Percentiles rank a stretch among this genome's conserved stretches.
phyloP scores from a whole-genome alignment of 257 asterid genomes.

The Buddleja alternifolia region DNA sequence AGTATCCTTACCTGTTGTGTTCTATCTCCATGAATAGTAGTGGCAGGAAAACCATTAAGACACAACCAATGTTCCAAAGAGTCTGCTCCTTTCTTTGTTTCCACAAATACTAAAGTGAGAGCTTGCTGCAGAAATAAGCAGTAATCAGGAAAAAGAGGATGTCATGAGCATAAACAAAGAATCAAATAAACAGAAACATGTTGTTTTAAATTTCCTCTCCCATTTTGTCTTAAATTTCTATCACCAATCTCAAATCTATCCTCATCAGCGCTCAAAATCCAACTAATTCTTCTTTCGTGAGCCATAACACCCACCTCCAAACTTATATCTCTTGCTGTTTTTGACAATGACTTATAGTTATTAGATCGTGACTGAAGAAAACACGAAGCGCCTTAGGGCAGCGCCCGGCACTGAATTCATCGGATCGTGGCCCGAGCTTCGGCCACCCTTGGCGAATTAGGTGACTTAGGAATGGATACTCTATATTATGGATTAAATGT shows the following conservation, averaged over 20 bases:
- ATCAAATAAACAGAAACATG: not conserved
- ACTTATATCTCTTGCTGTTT: too few relatives aligned
- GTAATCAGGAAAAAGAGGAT: conserved; percentile 16
- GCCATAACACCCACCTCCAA: too few relatives aligned
- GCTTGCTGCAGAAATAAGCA: conserved; percentile 59
- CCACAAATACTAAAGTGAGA: conserved; percentile 82
- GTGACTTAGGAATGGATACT: not conserved
- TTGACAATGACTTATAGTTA: too few relatives aligned
- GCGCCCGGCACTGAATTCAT: too few relatives aligned
- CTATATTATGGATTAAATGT: not conserved
- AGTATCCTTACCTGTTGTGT: conserved; percentile 70
- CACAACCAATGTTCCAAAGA: conserved; percentile 77
- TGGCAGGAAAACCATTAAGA: conserved; percentile 75
- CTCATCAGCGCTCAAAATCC: too few relatives aligned
- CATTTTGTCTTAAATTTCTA: too few relatives aligned
- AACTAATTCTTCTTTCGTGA: too few relatives aligned
- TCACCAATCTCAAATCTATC: too few relatives aligned
- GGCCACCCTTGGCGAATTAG: too few relatives aligned
- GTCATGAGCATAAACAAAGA: conserved; percentile 4
- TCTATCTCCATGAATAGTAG: conserved; percentile 90
- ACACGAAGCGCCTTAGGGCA: too few relatives aligned
- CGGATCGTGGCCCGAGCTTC: too few relatives aligned
- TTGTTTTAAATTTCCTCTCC: not conserved
- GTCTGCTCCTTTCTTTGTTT: conserved; percentile 91
- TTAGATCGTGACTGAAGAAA: too few relatives aligned